Evolutionary conservation across 192 early-diverging fungal genomes (phyloP), one percentile per base, ranked within the genome.

Genomic region (Coemansia sp.): DNA sequence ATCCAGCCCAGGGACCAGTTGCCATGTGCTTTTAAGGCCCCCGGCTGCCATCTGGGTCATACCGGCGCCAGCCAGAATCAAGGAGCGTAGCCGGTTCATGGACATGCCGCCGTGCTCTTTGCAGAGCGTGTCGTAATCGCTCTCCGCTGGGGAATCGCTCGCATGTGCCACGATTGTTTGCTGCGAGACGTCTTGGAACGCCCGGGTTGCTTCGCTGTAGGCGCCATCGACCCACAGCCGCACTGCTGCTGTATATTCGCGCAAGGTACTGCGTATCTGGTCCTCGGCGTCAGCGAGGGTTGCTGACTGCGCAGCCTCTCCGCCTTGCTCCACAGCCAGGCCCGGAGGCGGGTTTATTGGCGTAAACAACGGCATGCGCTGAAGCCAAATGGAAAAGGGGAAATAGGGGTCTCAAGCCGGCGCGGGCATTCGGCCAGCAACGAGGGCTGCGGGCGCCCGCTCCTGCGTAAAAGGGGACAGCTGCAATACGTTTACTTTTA

Each of bases 111-210:
- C 54, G 36, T 57, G 40, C 27, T 73, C 69, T 25, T 36, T 48
- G 19, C 63, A 57, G 43, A 66, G 62, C 23, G 69, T 63, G 22
- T 36, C 41, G 36, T 58, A 73, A 19, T 73, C 69, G 27, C 42
- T 38, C 33, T 73, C 69, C 9, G 57, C n/a, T 4, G 51, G 52
- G 0, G 41, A 12, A 14, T 57, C 52, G 32, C 66, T 61, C 2
- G 23, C 22, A 7, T 25, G 18, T 3, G 44, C 21, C 17, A 72
- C 26, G 16, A 72, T 30, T 3, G 20, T 7, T 9, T 55, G 33
- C 7, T 21, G 34, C 1, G 46, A 45, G 17, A 72, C 40, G 20
- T 8, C n/a, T 3, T 52, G 45, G 12, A 72, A 51, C 18, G 14
- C 18, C 3, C 14, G 5, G 9, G 13, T 37, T n/a, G 62, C 62